Evolutionary conservation across 148 eudicot species (phyloP).

Genomic region (Linanthus parryae): DNA sequence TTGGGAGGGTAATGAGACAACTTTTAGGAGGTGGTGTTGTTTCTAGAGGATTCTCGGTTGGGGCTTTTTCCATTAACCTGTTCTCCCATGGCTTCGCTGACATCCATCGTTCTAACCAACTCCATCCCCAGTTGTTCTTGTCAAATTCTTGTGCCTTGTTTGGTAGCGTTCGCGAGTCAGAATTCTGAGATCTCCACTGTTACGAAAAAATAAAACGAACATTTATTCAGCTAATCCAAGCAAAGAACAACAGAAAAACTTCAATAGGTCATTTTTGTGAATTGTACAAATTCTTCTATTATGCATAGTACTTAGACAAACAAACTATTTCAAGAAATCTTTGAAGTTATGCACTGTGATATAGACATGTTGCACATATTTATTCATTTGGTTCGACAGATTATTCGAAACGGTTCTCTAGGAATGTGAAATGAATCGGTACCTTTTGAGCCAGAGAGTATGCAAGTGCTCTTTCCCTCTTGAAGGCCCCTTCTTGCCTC

Average conservation of each 20-base stretch:
- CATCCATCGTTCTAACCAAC: conserved; percentile 99
- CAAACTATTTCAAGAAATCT: too few species aligned
- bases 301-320: too few species aligned
- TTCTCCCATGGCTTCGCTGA: conserved; percentile 95
- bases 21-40: conserved; percentile 49
- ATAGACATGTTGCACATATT: too few species aligned
- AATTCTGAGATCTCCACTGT: conserved; percentile 58
- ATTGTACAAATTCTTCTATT: too few species aligned
- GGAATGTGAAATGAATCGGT: not conserved
- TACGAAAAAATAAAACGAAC: conserved; percentile 12
- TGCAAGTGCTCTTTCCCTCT: conserved; percentile 93
- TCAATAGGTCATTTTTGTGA: too few species aligned
- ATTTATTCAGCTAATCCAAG: not conserved
- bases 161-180: conserved; percentile 22
- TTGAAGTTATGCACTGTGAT: too few species aligned
- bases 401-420: too few species aligned
- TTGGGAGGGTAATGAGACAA: conserved; percentile 17
- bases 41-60: conserved; percentile 26
- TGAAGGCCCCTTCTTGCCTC: conserved; percentile 91
- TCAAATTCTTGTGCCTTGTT: conserved; percentile 42
- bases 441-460: conserved; percentile 90
- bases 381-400: too few species aligned
- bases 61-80: conserved; percentile 69
- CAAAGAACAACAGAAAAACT: not conserved
- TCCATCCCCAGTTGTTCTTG: conserved; percentile 75